Percentiles rank a stretch among this genome's conserved stretches.
Conservation (phyloP, 805 yeast species). For the Maudiozyma turicensis region DNA sequence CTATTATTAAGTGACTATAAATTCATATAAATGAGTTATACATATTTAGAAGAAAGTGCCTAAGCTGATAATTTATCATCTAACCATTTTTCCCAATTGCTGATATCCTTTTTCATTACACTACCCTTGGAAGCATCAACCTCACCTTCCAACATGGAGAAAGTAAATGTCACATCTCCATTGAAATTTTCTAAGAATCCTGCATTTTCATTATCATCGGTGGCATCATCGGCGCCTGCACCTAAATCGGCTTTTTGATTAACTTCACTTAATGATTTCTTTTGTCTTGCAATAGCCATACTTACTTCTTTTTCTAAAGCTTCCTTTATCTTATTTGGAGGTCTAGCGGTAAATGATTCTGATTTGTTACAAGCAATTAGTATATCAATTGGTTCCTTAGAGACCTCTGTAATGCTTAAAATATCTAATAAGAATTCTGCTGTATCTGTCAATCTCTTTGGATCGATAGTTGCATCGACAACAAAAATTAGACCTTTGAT, state of each 20-base stretch:
- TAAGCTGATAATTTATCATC: conserved; percentile 33
- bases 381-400: conserved; percentile 60
- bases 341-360: conserved; percentile 77
- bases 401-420: conserved; percentile 48
- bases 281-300: conserved; percentile 37
- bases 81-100: conserved; percentile 69
- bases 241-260: conserved; percentile 23
- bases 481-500: conserved; percentile 64
- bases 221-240: conserved; percentile 16
- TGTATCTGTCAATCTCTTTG: conserved; percentile 39
- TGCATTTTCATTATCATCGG: conserved; percentile 12
- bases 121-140: conserved; percentile 68
- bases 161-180: conserved; percentile 39
- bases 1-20: too few relatives aligned
- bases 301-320: conserved; percentile 57
- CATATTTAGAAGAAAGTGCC: neutral
- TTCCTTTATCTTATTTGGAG: conserved; percentile 48
- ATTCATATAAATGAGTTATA: too few relatives aligned
- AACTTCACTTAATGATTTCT: conserved; percentile 38
- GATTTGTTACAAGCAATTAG: conserved; percentile 76
- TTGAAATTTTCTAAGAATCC: conserved; percentile 30
- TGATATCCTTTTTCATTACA: conserved; percentile 45
- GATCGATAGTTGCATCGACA: conserved; percentile 62
- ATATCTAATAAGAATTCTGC: conserved; percentile 53
- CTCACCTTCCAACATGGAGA: conserved; percentile 62